Evolutionary conservation across 2,329 filamentous ascomycete genomes (phyloP).

Genomic region (Colletotrichum lentis): DNA sequence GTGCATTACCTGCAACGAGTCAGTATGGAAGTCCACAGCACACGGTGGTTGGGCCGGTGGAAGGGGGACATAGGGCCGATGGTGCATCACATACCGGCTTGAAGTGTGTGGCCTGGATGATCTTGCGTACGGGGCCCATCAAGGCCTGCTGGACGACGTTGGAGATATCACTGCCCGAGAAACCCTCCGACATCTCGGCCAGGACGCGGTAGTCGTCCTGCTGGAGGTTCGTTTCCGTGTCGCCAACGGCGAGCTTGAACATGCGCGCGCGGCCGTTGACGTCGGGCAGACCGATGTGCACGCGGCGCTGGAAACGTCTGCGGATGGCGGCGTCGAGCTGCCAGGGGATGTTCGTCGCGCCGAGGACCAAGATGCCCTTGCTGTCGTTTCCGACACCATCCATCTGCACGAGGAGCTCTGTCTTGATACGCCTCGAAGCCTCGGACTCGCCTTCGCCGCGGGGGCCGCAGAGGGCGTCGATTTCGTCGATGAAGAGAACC

Average conservation of each 20-base stretch:
- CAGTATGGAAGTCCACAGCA: conserved; percentile 24
- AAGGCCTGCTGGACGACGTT: conserved; percentile 96
- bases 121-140: conserved; percentile 97
- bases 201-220: conserved; percentile 80
- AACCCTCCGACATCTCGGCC: conserved; percentile 86
- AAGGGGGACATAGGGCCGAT: neutral
- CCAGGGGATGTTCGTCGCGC: conserved; percentile 98
- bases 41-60: neutral
- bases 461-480: conserved; percentile 94
- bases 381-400: conserved; percentile 97
- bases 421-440: conserved; percentile 97
- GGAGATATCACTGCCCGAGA: conserved; percentile 93
- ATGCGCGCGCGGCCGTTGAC: conserved; percentile 85
- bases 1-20: conserved; percentile 67
- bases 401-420: conserved; percentile 98
- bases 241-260: conserved; percentile 95
- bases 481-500: conserved; percentile 98
- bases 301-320: conserved; percentile 92
- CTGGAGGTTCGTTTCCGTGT: conserved; percentile 85
- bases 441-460: conserved; percentile 95
- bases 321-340: conserved; percentile 96
- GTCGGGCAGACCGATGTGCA: conserved; percentile 95
- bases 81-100: conserved; percentile 72
- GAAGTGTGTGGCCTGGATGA: conserved; percentile 97
- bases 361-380: conserved; percentile 90